phyloP scores from a whole-genome alignment of 306 rosid species.

The Trifolium subterraneum region DNA sequence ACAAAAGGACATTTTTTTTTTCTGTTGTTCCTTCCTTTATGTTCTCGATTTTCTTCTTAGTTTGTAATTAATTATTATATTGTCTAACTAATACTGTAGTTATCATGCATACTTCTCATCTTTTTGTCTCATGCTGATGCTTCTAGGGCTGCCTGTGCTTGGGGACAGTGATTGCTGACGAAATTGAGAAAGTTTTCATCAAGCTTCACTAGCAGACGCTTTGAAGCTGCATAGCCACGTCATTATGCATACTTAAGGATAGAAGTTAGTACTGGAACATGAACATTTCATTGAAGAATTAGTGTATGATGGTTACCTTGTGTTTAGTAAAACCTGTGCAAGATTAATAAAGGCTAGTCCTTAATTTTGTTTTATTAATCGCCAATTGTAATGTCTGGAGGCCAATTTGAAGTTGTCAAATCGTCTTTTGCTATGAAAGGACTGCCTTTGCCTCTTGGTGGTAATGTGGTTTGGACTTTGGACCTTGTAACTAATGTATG shows the following conservation, averaged over 20 bases:
- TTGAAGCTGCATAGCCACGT: conserved; percentile 44
- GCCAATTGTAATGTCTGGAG: conserved; percentile 41
- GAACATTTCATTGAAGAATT: conserved; percentile 49
- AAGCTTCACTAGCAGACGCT: conserved; percentile 30
- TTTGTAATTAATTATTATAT: conserved; percentile 11
- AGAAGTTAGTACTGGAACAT: conserved; percentile 50
- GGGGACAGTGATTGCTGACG: conserved; percentile 75
- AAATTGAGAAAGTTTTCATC: conserved; percentile 38
- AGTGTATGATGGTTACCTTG: conserved; percentile 48
- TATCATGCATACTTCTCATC: conserved; percentile 41
- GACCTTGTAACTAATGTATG: conserved; percentile 42
- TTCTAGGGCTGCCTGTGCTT: conserved; percentile 85
- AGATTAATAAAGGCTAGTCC: conserved; percentile 53
- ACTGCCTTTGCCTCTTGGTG: conserved; percentile 42
- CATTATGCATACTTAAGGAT: conserved; percentile 42
- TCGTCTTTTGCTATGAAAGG: conserved; percentile 41
- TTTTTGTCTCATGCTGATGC: conserved; percentile 34
- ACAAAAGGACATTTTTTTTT: conserved; percentile 9
- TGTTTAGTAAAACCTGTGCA: conserved; percentile 51
- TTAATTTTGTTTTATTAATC: conserved; percentile 47
- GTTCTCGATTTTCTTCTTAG: background rate
- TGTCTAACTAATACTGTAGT: conserved; percentile 4
- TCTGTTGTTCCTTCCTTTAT: background rate
- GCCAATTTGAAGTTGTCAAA: conserved; percentile 41
- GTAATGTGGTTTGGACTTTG: conserved; percentile 44